Evolutionary conservation across 2,329 filamentous ascomycete genomes (phyloP).

Genomic region (Aspergillus arachidicola): DNA sequence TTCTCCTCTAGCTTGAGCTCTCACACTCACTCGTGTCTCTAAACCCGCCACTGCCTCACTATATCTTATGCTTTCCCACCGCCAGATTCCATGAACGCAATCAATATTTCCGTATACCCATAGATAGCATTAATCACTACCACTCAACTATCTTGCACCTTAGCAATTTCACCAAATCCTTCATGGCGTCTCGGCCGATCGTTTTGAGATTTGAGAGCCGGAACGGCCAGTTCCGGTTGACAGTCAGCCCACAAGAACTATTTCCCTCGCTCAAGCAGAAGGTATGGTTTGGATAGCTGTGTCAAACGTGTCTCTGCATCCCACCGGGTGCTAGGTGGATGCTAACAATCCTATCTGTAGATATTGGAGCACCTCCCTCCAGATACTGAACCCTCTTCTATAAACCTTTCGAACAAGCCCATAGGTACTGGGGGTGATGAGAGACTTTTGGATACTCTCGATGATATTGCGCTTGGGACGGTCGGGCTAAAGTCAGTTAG

Average conservation of each 20-base stretch:
- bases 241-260: slow-evolving; percentile 70
- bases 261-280: slow-evolving; percentile 63
- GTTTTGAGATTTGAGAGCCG: slow-evolving; percentile 85
- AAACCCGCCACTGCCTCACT: not conserved
- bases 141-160: not conserved
- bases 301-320: not conserved
- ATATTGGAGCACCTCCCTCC: slow-evolving; percentile 63
- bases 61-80: not conserved
- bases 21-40: not conserved
- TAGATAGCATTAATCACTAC: not conserved
- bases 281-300: slow-evolving; percentile 28
- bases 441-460: slow-evolving; percentile 53
- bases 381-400: slow-evolving; percentile 56
- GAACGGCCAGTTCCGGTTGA: slow-evolving; percentile 89
- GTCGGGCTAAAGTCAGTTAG: slow-evolving; percentile 59
- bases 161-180: not conserved
- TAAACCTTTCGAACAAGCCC: slow-evolving; percentile 63
- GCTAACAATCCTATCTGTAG: slow-evolving; percentile 31
- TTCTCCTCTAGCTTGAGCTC: slow-evolving; percentile 2
- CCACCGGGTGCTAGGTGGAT: not conserved
- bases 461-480: slow-evolving; percentile 58
- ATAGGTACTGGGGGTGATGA: slow-evolving; percentile 59
- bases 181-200: slow-evolving; percentile 59
- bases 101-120: not conserved
- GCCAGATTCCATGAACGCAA: not conserved